Conservation (phyloP, 805 yeast genomes). For the Ogataea parapolymorpha region DNA sequence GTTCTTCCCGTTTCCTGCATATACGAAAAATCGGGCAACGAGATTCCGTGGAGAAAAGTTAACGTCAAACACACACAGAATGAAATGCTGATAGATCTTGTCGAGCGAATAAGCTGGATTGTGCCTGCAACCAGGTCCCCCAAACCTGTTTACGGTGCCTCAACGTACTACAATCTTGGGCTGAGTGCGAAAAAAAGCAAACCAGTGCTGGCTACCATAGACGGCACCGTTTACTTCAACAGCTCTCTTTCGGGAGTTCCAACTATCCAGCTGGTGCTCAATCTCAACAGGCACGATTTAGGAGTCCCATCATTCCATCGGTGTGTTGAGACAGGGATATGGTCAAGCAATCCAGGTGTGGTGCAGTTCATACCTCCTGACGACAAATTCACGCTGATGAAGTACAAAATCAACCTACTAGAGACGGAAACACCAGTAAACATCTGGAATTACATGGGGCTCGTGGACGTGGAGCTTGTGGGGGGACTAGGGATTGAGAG, state of each 20-base stretch:
- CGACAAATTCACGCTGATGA: conserved; percentile 61
- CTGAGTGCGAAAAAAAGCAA: conserved; percentile 9
- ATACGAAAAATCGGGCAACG: conserved; percentile 35
- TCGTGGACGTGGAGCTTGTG: conserved; percentile 52
- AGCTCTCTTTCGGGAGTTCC: conserved; percentile 81
- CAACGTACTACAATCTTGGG: conserved; percentile 32
- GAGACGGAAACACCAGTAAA: conserved; percentile 22
- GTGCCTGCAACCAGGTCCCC: conserved; percentile 33
- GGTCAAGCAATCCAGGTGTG: conserved; percentile 44
- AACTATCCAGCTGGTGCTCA: conserved; percentile 55
- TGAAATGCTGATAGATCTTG: conserved; percentile 81
- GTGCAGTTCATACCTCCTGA: conserved; percentile 86
- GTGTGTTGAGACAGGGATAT: conserved; percentile 55
- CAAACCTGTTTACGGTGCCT: conserved; percentile 8
- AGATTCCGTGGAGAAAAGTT: conserved; percentile 75
- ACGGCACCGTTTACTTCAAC: conserved; percentile 61
- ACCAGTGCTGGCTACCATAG: conserved; percentile 51
- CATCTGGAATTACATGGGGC: conserved; percentile 40
- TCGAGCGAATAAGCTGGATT: conserved; percentile 60
- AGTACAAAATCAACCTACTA: conserved; percentile 57
- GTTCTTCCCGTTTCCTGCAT: conserved; percentile 17
- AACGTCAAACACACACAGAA: conserved; percentile 72
- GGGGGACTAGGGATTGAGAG: conserved; percentile 49
- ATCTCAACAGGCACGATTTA: conserved; percentile 43
- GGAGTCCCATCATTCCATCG: conserved; percentile 66